phyloP scores from a whole-genome alignment of 169 alveolate genomes.

The Babesia bovis region DNA sequence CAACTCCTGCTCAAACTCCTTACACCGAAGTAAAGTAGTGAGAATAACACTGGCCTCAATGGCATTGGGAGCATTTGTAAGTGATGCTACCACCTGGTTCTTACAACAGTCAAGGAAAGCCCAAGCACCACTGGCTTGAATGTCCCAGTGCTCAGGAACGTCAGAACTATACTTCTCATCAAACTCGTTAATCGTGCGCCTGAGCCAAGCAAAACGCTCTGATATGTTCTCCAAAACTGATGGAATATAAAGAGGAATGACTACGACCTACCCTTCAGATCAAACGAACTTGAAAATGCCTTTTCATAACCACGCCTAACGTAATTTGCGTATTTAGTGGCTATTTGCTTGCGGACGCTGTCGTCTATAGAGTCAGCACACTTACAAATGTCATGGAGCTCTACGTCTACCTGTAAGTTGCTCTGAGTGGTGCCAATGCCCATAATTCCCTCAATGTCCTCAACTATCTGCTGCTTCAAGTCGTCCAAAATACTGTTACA shows the following conservation, averaged over 20 bases:
- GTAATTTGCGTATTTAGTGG: conserved; percentile 28
- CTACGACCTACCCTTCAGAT: conserved; percentile 47
- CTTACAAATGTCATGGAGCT: conserved; percentile 45
- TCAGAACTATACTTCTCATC: conserved; percentile 29
- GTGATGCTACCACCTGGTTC: conserved; percentile 28
- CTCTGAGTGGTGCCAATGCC: conserved; percentile 26
- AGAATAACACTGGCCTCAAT: conserved; percentile 45
- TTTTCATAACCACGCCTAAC: conserved; percentile 40
- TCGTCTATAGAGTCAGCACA: conserved; percentile 59
- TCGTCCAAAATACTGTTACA: conserved; percentile 38
- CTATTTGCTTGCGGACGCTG: conserved; percentile 37
- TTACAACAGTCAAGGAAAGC: conserved; percentile 35
- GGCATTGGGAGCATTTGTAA: conserved; percentile 13
- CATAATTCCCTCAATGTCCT: conserved; percentile 50
- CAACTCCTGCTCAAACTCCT: conserved; percentile 62
- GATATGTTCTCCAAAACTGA: conserved; percentile 44
- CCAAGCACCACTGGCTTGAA: conserved; percentile 41
- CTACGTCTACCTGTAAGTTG: conserved; percentile 10
- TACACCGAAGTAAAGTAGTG: conserved; percentile 46
- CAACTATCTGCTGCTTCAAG: conserved; percentile 53
- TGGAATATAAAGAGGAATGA: background rate
- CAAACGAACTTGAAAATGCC: conserved; percentile 31
- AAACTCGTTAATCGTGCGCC: conserved; percentile 51
- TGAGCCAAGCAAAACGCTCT: conserved; percentile 61
- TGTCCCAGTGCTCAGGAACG: conserved; percentile 52